Base-by-base conservation (phyloP, 2,329 filamentous ascomycete species). In the Apiospora phragmitis region DNA sequence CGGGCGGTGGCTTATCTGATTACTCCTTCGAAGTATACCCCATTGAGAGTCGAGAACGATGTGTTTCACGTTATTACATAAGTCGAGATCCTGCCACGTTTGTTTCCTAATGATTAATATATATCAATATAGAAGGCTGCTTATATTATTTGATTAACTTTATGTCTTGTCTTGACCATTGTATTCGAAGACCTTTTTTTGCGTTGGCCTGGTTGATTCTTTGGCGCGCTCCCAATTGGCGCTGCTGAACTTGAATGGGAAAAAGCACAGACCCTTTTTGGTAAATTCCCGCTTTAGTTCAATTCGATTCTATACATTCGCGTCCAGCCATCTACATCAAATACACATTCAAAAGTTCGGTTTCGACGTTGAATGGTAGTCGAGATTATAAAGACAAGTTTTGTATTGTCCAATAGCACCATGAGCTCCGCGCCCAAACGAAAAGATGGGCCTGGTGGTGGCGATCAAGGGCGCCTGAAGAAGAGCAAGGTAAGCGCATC, bases 391-490 rank as follows among this genome's bases (percentile, higher is more conserved):
- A 38, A 38, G 55, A 62, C 32, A 4, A n/a, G n/a, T 24, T 5
- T 32, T 16, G 55, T 38, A n/a, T 62, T 18, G 14, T 7, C 65
- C 45, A 12, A 32, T 12, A 55, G 6, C 32, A 68, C 21, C 21
- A 83, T 82, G 81, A 74, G 76, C n/a, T 73, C 77, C 6, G 75
- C 76, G 35, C 72, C 72, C 24, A 84, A 84, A 71, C 76, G 81
- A 72, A 83, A 83, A 70, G 74, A 74, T 6, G 77, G 77, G 12
- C 77, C 78, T 7, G 69, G 75, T n/a, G 76, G 71, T 32, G 76
- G 73, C 24, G 59, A 73, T 24, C 69, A 75, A 18, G 74, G 71
- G n/a, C 74, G 74, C 59, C 35, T 73, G 38, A 81, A 83, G 72
- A 81, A 78, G 74, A 83, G 81, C 75, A 83, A 83, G 76, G 80